These are phyloP conservation scores for Strombidium stylifer DNA, from an alignment of 73 alveolate species.

Conservation along the genomic window DNA sequence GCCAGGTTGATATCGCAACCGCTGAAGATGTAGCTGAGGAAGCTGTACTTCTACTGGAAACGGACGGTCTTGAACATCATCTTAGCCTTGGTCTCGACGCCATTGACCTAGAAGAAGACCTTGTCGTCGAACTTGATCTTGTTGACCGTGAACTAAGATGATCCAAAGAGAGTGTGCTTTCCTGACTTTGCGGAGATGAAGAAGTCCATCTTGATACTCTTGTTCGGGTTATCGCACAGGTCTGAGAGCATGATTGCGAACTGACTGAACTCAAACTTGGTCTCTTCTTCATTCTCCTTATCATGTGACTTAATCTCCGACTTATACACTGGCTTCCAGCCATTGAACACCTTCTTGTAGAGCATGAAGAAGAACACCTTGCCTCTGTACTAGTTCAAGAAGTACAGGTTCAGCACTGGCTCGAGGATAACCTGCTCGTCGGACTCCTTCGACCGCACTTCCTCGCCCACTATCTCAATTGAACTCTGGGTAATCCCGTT, in stretches of 20 bases:
- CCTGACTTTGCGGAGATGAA: conserved; percentile 24
- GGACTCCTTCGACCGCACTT: neutral
- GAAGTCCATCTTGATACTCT: conserved; percentile 18
- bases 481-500: conserved; percentile 7
- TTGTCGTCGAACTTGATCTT: neutral
- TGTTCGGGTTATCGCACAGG: conserved; percentile 28
- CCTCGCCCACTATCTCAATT: neutral
- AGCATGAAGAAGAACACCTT: neutral
- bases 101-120: neutral
- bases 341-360: too few relatives aligned
- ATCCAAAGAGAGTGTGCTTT: conserved; percentile 2
- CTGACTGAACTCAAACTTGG: too few relatives aligned
- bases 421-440: neutral
- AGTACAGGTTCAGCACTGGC: conserved; percentile 18
- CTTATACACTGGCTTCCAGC: too few relatives aligned
- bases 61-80: too few relatives aligned
- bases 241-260: too few relatives aligned
- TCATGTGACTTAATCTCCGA: neutral
- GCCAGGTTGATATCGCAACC: conserved; percentile 80
- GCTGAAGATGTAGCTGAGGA: conserved; percentile 72
- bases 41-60: too few relatives aligned
- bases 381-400: too few relatives aligned
- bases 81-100: too few relatives aligned
- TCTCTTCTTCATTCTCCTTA: neutral
- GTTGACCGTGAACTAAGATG: neutral